These are phyloP conservation scores for Lycium barbarum DNA, from an alignment of 257 asterid species.

Conservation along the genomic window DNA sequence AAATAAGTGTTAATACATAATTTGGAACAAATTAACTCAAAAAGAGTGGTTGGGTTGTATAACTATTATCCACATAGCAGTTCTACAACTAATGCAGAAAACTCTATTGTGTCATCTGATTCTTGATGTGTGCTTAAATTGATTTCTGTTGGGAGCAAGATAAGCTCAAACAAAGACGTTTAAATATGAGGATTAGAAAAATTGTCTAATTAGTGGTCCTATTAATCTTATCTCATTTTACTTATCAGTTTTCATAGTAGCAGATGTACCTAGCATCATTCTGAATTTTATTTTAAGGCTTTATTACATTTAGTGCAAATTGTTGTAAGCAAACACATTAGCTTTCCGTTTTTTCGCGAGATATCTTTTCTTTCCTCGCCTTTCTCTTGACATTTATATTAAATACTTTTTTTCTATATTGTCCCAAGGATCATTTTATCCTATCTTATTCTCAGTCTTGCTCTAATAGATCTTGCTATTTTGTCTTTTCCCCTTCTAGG, in stretches of 20 bases:
- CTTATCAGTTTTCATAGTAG: background rate
- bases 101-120: background rate
- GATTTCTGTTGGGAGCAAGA: background rate
- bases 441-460: background rate
- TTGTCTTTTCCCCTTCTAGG: conserved; percentile 49
- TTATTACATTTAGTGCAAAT: background rate
- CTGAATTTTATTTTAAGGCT: background rate
- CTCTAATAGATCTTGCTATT: background rate
- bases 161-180: background rate
- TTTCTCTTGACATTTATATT: background rate
- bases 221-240: background rate
- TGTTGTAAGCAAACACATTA: conserved; percentile 9
- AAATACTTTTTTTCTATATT: background rate
- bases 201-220: background rate
- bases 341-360: background rate
- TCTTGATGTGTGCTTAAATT: background rate
- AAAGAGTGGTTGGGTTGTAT: too few relatives aligned
- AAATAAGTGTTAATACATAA: too few relatives aligned
- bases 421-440: conserved; percentile 19
- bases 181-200: too few relatives aligned
- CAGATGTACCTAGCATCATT: background rate
- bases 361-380: background rate
- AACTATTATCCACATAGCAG: too few relatives aligned
- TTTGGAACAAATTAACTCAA: too few relatives aligned
- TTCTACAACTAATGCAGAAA: background rate